A percentile compares a stretch with the other conserved stretches of the same genome.
phyloP scores from a whole-genome alignment of 2,329 filamentous ascomycete species.

The Fusarium anguioides region DNA sequence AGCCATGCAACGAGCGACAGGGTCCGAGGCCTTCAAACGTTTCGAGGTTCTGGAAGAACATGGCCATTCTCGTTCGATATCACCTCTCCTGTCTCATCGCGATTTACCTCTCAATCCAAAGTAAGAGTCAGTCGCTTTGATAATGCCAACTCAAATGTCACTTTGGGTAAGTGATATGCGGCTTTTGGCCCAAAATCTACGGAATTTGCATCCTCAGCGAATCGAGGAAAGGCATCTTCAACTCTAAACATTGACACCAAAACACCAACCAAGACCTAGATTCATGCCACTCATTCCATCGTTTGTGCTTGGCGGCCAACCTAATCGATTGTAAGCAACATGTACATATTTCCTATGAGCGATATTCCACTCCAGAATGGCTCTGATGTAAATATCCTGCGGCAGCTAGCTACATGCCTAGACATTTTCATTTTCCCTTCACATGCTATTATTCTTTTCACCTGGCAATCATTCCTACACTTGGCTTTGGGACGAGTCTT shows the following conservation, averaged over 20 bases:
- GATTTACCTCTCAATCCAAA: slow-evolving; percentile 10
- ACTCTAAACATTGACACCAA: slow-evolving; percentile 27
- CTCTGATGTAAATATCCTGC: not conserved
- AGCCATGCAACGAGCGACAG: not conserved
- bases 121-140: slow-evolving; percentile 35
- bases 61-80: not conserved
- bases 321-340: not conserved
- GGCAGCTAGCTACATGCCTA: no score
- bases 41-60: no score
- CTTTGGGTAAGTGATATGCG: slow-evolving; percentile 8
- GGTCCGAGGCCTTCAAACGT: not conserved
- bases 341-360: not conserved
- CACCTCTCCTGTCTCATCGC: slow-evolving; percentile 3
- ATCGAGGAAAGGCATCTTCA: slow-evolving; percentile 22
- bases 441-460: slow-evolving; percentile 26
- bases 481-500: slow-evolving; percentile 35
- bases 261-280: slow-evolving; percentile 24
- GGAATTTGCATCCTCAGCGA: slow-evolving; percentile 11
- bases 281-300: slow-evolving; percentile 28
- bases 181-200: slow-evolving; percentile 3
- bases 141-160: slow-evolving; percentile 1
- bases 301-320: slow-evolving; percentile 1
- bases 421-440: slow-evolving; percentile 16
- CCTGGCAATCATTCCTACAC: slow-evolving; percentile 29
- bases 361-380: not conserved